Evolutionary conservation across 164 flowering plant genomes (phyloP), one percentile per base, ranked within the genome.

Genomic region (Aristolochia fimbriata): DNA sequence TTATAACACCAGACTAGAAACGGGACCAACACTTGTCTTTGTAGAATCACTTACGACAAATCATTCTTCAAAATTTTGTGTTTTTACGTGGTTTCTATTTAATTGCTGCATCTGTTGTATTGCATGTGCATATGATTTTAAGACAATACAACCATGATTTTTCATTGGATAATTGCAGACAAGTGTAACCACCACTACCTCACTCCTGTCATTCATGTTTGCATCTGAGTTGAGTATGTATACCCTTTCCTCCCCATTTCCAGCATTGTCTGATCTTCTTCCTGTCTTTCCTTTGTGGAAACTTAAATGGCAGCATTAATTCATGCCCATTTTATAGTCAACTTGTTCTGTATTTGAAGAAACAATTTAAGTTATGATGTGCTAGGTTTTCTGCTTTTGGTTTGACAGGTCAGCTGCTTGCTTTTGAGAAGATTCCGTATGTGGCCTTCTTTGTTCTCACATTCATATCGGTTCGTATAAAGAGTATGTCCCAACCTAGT

Each of bases 171-270:
- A 6, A 3, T 37, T 61, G 65, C 70, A 67, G 70, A 67, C 65
- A 31, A 67, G 70, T 51, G 24, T 61, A 61, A 67, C 70, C 23
- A 67, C 70, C 22, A 47, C 70, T 21, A 41, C 64, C 23, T 67
- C 70, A 67, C 70, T 67, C 45, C 1, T 61, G n/a, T 55, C 70
- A 24, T 67, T 67, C 51, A 61, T 67, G 70, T 55, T 67, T 51
- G 70, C 70, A 12, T 67, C 70, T 24, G 70, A 67, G 51, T 49
- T 67, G 56, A 61, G 70, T 67, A 61, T 61, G 70, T 61, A 56
- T 15, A 6, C 24, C 21, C n/a, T 56, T 58, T 21, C 4, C 15
- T 41, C 50, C 0, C 21, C 22, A 1, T 6, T 15, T 22, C 6
- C 9, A 41, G 19, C 25, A 37, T 20, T 30, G 19, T 57, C 60